Evolutionary conservation across 2,329 filamentous ascomycete species (phyloP), one percentile per base, ranked within the genome.

Genomic region (Phaeosphaeria sp.): DNA sequence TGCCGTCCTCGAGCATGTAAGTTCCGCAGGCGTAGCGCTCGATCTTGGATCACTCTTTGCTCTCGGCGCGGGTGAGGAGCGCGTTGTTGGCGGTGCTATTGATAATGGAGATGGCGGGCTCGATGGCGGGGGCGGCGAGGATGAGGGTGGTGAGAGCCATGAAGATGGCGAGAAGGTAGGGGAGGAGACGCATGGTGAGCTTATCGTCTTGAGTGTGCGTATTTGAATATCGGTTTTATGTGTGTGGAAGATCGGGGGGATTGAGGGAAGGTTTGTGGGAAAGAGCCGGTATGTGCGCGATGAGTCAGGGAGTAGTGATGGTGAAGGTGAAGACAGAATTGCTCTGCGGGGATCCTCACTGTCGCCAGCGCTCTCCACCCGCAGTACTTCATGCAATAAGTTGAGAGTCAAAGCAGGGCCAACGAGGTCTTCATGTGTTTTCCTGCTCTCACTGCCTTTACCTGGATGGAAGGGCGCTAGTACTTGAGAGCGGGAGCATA

Each of bases 1-100:
- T 49, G 47, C 47, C 47, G 47, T 49, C 47, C 7, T 20, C 30
- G 47, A 49, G 30, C 47, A 49, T 49, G 27, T 49, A 49, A n/a
- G 30, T 18, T 27, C 47, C 30, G 18, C 49, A 27, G 18, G 45
- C 45, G 45, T 47, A 47, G 45, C 45, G 45, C 7, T 22, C n/a
- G 22, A 15, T 18, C 15, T 47, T 30, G 13, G 22, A 13, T 3
- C 45, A 47, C 21, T 47, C 17, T 22, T 22, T 18, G 45, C 13
- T 15, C 4, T 27, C 45, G 22, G 45, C 8, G 3, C 15, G 21
- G 24, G 24, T 24, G 22, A 24, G 17, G 15, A 39, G 36, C 36
- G 36, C 36, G 45, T 47, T 22, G 42, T n/a, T 18, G 45, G 22
- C 24, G n/a, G 13, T 24, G 22, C 24, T 27, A 2, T 11, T 24